These are phyloP conservation scores for Colletotrichum somersetense DNA, from an alignment of 2,329 filamentous ascomycete genomes.

Conservation along the genomic window DNA sequence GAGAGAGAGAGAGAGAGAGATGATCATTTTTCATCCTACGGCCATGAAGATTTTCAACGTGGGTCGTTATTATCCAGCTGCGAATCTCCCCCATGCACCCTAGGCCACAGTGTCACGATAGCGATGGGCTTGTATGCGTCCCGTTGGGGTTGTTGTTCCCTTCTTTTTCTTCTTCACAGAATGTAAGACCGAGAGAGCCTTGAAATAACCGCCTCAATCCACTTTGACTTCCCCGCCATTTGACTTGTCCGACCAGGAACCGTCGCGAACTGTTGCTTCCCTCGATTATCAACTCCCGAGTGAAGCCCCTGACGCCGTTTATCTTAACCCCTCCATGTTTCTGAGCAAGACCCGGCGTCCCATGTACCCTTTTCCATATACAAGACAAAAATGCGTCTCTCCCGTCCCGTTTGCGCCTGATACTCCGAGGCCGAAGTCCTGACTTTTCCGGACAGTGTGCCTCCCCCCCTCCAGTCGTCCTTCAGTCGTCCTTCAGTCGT, in stretches of 20 bases:
- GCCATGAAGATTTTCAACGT: background rate
- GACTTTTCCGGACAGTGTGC: background rate
- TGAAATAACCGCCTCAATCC: background rate
- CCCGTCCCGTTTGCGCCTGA: background rate
- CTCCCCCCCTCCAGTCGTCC: background rate
- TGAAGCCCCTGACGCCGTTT: background rate
- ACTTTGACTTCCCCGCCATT: background rate
- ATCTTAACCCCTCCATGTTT: background rate
- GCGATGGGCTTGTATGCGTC: background rate
- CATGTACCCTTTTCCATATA: background rate
- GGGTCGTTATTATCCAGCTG: background rate
- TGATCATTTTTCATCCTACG: background rate
- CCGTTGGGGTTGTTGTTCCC: background rate
- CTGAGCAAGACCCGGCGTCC: background rate
- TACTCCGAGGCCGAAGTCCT: background rate
- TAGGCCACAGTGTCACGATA: background rate
- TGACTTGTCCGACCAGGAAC: background rate
- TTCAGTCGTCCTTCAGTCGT: background rate
- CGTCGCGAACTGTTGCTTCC: no score
- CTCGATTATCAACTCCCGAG: background rate
- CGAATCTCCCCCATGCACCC: no score
- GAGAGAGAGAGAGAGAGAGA: background rate
- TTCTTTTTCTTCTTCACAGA: background rate
- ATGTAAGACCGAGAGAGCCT: background rate
- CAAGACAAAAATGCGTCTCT: background rate